phyloP scores from a whole-genome alignment of 2,329 filamentous ascomycete genomes.

The Pseudogymnoascus sp. region DNA sequence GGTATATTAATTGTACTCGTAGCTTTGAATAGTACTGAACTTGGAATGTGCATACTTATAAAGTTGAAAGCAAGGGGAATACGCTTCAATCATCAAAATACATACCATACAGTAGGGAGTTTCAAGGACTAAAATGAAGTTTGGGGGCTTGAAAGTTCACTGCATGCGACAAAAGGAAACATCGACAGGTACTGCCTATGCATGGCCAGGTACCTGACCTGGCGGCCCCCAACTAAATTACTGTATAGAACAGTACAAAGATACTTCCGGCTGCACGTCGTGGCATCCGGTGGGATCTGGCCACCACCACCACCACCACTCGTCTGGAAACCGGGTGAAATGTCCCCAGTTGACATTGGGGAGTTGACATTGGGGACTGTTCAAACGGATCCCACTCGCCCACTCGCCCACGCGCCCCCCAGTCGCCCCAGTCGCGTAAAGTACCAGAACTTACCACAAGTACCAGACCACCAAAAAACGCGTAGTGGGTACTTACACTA shows the following conservation, averaged over 20 bases:
- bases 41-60: neutral
- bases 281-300: neutral
- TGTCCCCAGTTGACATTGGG: neutral
- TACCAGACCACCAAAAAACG: neutral
- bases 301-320: neutral
- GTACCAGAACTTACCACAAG: neutral
- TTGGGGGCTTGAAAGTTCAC: neutral
- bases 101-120: neutral
- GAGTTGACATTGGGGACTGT: neutral
- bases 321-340: neutral
- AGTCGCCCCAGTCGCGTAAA: neutral
- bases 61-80: neutral
- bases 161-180: constrained; percentile 4
- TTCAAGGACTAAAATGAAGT: neutral
- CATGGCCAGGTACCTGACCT: neutral
- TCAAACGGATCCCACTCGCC: neutral
- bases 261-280: neutral
- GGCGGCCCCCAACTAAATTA: neutral
- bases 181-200: constrained; percentile 4
- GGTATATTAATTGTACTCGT: neutral
- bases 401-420: neutral
- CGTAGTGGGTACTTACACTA: neutral
- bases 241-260: neutral
- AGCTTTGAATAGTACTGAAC: neutral
- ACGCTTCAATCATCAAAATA: neutral